Evolutionary conservation across 768 basidiomycete genomes (phyloP).

Genomic region (Tylopilus balloui): DNA sequence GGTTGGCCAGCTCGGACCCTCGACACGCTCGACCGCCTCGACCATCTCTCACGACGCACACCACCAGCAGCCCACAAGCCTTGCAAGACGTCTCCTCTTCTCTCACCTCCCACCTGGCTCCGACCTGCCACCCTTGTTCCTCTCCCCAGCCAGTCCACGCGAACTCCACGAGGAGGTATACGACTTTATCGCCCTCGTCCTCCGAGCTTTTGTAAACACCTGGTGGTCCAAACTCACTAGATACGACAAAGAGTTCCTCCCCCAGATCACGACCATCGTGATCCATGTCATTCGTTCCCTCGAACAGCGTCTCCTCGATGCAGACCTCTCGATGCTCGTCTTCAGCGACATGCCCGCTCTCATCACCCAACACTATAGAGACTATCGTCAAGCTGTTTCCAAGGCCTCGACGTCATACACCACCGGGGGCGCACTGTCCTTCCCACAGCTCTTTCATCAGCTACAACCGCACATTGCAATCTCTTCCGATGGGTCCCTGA

Average conservation of each 20-base stretch:
- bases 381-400: conserved; percentile 64
- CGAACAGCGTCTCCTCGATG: conserved; percentile 49
- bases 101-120: conserved; percentile 42
- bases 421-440: conserved; percentile 54
- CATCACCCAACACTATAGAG: conserved; percentile 69
- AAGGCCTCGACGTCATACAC: conserved; percentile 72
- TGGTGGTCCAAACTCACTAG: conserved; percentile 86
- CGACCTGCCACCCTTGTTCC: conserved; percentile 52
- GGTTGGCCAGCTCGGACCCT: conserved; percentile 2
- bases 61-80: conserved; percentile 32
- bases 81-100: conserved; percentile 61
- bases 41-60: conserved; percentile 14
- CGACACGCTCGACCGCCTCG: conserved; percentile 24
- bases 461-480: conserved; percentile 85
- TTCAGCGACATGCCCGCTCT: conserved; percentile 61
- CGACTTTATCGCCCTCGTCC: conserved; percentile 72
- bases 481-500: conserved; percentile 55
- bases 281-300: conserved; percentile 54
- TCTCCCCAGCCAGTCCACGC: conserved; percentile 38
- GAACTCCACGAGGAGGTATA: conserved; percentile 58
- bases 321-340: conserved; percentile 59
- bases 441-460: conserved; percentile 70
- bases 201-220: conserved; percentile 73
- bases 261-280: conserved; percentile 60
- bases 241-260: conserved; percentile 79